Percentiles rank a stretch among this genome's conserved stretches.
These are phyloP conservation scores for Diutina mesorugosa DNA, from an alignment of 1,139 yeast genomes.

Conservation along the genomic window DNA sequence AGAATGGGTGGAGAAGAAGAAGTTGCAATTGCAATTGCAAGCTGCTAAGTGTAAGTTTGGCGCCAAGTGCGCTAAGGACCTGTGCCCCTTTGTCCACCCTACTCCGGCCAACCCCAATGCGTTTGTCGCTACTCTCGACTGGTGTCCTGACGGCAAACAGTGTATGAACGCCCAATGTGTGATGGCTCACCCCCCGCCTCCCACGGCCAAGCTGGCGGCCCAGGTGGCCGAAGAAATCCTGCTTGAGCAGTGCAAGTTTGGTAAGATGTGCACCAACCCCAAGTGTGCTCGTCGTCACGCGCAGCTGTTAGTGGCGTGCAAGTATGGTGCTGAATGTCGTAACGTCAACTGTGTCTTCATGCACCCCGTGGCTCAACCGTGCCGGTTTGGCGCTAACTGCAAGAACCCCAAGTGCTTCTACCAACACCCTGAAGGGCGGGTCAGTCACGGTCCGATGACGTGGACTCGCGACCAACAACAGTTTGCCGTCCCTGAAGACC, in stretches of 20 bases:
- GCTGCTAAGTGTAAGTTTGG: slow-evolving; percentile 58
- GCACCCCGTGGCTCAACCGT: slow-evolving; percentile 68
- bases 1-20: slow-evolving; percentile 29
- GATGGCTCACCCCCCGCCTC: slow-evolving; percentile 72
- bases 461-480: slow-evolving; percentile 21
- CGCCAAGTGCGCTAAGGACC: slow-evolving; percentile 55
- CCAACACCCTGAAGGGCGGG: slow-evolving; percentile 70
- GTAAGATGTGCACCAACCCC: slow-evolving; percentile 59
- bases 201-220: slow-evolving; percentile 16
- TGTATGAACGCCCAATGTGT: slow-evolving; percentile 52
- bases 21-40: slow-evolving; percentile 11
- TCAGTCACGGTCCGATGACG: slow-evolving; percentile 11
- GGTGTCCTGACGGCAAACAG: slow-evolving; percentile 64
- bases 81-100: slow-evolving; percentile 85
- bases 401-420: slow-evolving; percentile 56
- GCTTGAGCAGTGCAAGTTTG: slow-evolving; percentile 75
- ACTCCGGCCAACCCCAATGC: slow-evolving; percentile 74
- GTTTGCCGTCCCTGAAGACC: slow-evolving; percentile 71
- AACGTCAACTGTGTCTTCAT: slow-evolving; percentile 72
- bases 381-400: slow-evolving; percentile 71
- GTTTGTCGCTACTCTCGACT: slow-evolving; percentile 50
- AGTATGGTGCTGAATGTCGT: slow-evolving; percentile 67
- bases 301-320: slow-evolving; percentile 55
- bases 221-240: slow-evolving; percentile 14
- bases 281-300: slow-evolving; percentile 83